Percentiles rank a stretch among this genome's conserved stretches.
Conservation (phyloP, 1,284 basidiomycete genomes). For the Puccinia polysora region DNA sequence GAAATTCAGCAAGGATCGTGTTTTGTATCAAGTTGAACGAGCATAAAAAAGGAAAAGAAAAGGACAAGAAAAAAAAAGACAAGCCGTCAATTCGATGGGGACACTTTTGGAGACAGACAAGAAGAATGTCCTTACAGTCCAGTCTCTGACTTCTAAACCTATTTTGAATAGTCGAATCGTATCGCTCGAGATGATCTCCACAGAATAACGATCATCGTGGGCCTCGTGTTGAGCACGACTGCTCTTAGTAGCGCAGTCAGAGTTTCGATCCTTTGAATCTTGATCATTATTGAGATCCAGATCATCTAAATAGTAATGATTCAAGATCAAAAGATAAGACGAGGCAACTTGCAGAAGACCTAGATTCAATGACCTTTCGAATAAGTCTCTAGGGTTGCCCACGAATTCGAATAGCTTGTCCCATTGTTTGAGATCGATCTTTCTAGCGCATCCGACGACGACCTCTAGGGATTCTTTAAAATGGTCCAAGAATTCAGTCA, state of each 20-base stretch:
- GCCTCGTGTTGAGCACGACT: not conserved
- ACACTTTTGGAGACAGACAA: too few relatives aligned
- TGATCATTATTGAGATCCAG: slow-evolving; percentile 64
- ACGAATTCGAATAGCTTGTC: slow-evolving; percentile 78
- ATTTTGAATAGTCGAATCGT: slow-evolving; percentile 49
- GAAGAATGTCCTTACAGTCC: slow-evolving; percentile 49
- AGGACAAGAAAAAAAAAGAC: too few relatives aligned
- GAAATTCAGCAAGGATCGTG: too few relatives aligned
- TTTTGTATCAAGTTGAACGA: too few relatives aligned
- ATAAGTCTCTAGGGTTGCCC: slow-evolving; percentile 81
- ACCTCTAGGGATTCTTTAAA: slow-evolving; percentile 86
- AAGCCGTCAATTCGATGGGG: too few relatives aligned
- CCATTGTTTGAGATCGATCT: slow-evolving; percentile 93
- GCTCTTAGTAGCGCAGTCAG: not conserved
- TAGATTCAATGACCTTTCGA: slow-evolving; percentile 77
- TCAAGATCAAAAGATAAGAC: slow-evolving; percentile 81
- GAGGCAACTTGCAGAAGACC: slow-evolving; percentile 80
- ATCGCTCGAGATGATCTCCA: slow-evolving; percentile 49
- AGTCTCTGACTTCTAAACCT: slow-evolving; percentile 47
- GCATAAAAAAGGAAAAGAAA: too few relatives aligned
- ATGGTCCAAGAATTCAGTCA: slow-evolving; percentile 82
- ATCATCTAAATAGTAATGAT: slow-evolving; percentile 75
- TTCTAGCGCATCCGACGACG: slow-evolving; percentile 89
- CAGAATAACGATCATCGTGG: slow-evolving; percentile 45
- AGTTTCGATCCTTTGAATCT: slow-evolving; percentile 6